Evolutionary conservation across 139 green algal genomes (phyloP).

Genomic region (Haematococcus lacustris): DNA sequence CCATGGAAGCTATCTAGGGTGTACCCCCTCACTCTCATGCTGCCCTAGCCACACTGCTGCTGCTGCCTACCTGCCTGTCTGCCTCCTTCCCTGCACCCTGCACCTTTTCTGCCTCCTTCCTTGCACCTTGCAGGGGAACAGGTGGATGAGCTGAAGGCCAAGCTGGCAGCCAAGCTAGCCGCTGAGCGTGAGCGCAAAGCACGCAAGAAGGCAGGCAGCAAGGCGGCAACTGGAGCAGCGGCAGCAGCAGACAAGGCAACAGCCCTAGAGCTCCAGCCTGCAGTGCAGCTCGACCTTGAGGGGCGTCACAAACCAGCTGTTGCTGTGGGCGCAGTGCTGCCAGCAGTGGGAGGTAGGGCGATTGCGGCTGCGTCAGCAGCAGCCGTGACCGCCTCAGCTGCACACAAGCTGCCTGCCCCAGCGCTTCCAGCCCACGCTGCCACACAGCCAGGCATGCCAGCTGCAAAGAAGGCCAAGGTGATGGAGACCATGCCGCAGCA

Average conservation of each 20-base stretch:
- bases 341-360: neutral
- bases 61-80: too few species aligned
- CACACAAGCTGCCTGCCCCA: neutral
- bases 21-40: too few species aligned
- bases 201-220: conserved; percentile 20
- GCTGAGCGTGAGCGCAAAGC: conserved; percentile 25
- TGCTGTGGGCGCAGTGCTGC: neutral
- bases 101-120: too few species aligned
- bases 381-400: neutral
- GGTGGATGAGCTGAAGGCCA: conserved; percentile 27
- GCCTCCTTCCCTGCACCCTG: too few species aligned
- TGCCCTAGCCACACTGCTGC: too few species aligned
- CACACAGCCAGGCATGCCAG: neutral
- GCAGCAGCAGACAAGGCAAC: neutral
- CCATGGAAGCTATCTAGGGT: too few species aligned
- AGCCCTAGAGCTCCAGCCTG: conserved; percentile 3
- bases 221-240: neutral
- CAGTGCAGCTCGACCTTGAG: neutral
- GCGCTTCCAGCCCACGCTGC: neutral
- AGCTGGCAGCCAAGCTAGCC: conserved; percentile 17
- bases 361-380: conserved; percentile 6
- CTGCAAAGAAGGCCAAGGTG: conserved; percentile 20
- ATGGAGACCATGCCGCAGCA: conserved; percentile 17
- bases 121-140: conserved; percentile 35
- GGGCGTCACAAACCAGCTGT: conserved; percentile 3